A percentile compares a stretch with the other conserved stretches of the same genome.
Conservation (phyloP, 495 filamentous ascomycete species). For the Daldinia concentrica region DNA sequence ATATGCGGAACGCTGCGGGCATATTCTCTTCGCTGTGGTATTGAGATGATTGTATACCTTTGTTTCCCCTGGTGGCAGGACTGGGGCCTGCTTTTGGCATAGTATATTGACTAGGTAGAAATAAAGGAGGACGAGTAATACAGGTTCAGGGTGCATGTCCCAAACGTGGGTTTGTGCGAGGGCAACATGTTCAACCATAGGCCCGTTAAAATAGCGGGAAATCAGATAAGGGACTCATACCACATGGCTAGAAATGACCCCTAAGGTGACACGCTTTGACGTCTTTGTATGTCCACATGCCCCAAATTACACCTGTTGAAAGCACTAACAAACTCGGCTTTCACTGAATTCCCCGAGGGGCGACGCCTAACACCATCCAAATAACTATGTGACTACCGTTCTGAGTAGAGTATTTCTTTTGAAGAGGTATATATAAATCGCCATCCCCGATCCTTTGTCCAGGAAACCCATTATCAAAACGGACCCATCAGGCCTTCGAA, state of each 20-base stretch:
- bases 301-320: not conserved
- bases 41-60: not conserved
- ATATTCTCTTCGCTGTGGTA: not conserved
- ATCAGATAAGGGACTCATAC: not conserved
- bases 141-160: not conserved
- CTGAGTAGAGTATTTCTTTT: not conserved
- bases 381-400: not conserved
- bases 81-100: not conserved
- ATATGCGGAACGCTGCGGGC: not conserved
- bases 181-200: not conserved
- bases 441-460: not conserved
- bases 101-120: not conserved
- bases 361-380: not conserved
- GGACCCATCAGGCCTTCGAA: not conserved
- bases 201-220: no score
- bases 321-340: not conserved
- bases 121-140: not conserved
- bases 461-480: not conserved
- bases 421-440: not conserved
- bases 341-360: slow-evolving; percentile 2
- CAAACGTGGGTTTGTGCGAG: not conserved
- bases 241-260: not conserved
- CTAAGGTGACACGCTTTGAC: not conserved
- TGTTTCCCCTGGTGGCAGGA: not conserved
- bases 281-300: not conserved